Evolutionary conservation across 129 eudicot species (phyloP).

Genomic region (Mikania micrantha): DNA sequence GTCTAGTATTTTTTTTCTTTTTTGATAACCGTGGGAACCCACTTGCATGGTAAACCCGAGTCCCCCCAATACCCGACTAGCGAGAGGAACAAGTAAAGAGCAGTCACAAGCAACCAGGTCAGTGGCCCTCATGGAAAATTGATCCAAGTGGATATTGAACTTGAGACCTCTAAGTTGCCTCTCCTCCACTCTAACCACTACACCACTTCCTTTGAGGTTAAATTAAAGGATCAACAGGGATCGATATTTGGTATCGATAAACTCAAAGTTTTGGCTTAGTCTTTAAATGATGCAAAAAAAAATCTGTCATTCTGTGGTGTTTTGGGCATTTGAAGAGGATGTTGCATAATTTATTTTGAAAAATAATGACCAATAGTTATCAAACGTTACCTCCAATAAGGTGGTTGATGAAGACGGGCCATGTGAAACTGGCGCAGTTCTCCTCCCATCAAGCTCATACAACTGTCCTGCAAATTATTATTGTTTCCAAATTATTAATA

Average conservation of each 20-base stretch:
- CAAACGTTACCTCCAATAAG: slow-evolving; percentile 50
- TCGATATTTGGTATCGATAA: background rate
- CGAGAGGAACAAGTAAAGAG: too few relatives aligned
- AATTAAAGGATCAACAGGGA: too few relatives aligned
- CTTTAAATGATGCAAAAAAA: background rate
- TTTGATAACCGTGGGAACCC: too few relatives aligned
- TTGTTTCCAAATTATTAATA: background rate
- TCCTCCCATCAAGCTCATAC: slow-evolving; percentile 94
- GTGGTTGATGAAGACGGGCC: slow-evolving; percentile 70
- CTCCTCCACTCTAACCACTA: too few relatives aligned
- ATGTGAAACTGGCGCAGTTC: slow-evolving; percentile 66
- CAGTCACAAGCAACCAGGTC: too few relatives aligned
- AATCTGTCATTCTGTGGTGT: background rate
- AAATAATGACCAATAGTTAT: background rate
- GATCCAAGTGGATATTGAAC: too few relatives aligned
- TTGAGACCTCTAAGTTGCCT: too few relatives aligned
- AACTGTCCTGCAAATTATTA: slow-evolving; percentile 48
- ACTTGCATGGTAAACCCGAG: too few relatives aligned
- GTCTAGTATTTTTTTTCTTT: too few relatives aligned
- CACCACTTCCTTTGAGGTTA: too few relatives aligned
- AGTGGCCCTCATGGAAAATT: too few relatives aligned
- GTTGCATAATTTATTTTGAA: background rate
- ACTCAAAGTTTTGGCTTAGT: background rate
- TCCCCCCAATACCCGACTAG: too few relatives aligned
- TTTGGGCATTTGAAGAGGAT: background rate